Base-by-base conservation (phyloP, 768 basidiomycete species). In the Serpula lacrymans region DNA sequence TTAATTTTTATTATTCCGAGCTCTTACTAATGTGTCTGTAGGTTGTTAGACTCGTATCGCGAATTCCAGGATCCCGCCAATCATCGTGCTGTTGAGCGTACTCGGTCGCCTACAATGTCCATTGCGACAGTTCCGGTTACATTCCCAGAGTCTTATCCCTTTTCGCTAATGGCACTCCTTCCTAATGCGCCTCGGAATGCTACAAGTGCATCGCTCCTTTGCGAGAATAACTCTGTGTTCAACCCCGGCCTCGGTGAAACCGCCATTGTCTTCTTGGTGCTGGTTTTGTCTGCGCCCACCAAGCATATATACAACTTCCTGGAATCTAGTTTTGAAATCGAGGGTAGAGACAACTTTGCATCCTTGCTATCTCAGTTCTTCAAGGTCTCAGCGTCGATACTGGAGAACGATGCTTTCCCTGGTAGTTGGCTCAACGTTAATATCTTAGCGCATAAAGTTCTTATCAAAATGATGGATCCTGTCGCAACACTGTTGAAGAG, bases 91-190 rank as follows among this genome's bases (percentile, higher is more conserved):
- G 75, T 97, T 32, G 84, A 86, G 52, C 79, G 77, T 30, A 77
- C 74, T 20, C 77, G 75, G 34, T 74, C 83, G 0, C 69, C 72
- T 13, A 71, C 77, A 2, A 80, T 83, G 3, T 64, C 71, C 20
- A 77, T 81, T 34, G 64, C 80, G 16, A 56, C 69, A 2, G 58
- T 75, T 2, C 93, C 92, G 1, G 80, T 88, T 31, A 85, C 88
- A 1, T 97, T 97, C 65, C 95, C 95, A 0, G 87, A 92, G 48
- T 85, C 93, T 0, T 93, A 97, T 59, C 95, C 95, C 0, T 93
- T 96, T 61, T 83, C 90, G 5, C 71, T 98, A 14, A 53, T 90
- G 18, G 71, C 85, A 0, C 71, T 80, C 23, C 62, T 83, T 17
- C 85, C 88, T 3, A 80, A 79, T 41, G 53, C 68, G 21, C 67